A percentile compares a stretch with the other conserved stretches of the same genome.
phyloP scores from a whole-genome alignment of 2,329 filamentous ascomycete species.

The Xylaria sp. region DNA sequence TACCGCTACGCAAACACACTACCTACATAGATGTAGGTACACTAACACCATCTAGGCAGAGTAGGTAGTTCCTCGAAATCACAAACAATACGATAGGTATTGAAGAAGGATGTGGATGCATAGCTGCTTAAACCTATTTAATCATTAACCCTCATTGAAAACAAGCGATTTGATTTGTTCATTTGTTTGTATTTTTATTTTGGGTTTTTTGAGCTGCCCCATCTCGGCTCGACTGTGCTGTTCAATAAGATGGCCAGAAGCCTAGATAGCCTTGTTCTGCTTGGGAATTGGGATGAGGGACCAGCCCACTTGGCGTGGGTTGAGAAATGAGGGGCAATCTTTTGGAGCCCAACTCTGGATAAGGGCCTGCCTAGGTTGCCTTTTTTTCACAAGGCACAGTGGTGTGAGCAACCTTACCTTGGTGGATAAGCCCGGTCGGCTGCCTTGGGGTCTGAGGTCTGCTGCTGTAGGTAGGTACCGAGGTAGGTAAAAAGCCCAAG shows the following conservation, averaged over 20 bases:
- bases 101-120: neutral
- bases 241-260: slow-evolving; percentile 26
- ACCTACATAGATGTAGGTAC: neutral
- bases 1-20: neutral
- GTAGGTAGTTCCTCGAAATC: neutral
- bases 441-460: neutral
- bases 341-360: slow-evolving; percentile 31
- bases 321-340: slow-evolving; percentile 41
- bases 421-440: neutral
- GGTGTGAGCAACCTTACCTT: neutral
- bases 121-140: neutral
- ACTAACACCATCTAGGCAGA: neutral
- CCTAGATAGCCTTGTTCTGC: slow-evolving; percentile 28
- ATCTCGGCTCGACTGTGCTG: slow-evolving; percentile 16
- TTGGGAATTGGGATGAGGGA: slow-evolving; percentile 27
- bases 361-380: slow-evolving; percentile 8
- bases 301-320: slow-evolving; percentile 39
- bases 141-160: neutral
- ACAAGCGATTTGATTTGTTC: slow-evolving; percentile 17
- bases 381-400: neutral
- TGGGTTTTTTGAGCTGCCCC: slow-evolving; percentile 14
- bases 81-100: neutral
- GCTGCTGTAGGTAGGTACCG: slow-evolving; percentile 4
- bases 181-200: slow-evolving; percentile 18
- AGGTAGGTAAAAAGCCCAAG: neutral